Base-by-base conservation (phyloP, 768 basidiomycete species). In the Panus rudis region DNA sequence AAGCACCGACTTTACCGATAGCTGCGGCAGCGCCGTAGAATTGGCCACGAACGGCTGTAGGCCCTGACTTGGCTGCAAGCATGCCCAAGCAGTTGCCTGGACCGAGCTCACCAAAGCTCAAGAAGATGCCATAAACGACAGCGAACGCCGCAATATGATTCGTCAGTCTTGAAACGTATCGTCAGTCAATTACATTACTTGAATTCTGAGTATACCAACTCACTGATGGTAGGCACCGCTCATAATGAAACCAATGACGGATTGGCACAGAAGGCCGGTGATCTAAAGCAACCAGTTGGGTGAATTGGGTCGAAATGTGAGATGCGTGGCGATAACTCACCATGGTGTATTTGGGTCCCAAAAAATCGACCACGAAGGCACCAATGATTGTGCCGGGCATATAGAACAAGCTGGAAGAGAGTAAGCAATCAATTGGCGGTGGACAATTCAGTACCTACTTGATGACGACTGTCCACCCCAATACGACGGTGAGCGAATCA, bases 51-150 rank as follows among this genome's bases (percentile, higher is more conserved):
- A 87, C 69, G 17, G 84, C 89, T 1, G 92, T 94, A 0, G 92
- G 90, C 52, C 84, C 80, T 2, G 74, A 75, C 66, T 97, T 96
- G 45, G 81, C 72, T 6, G 92, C 92, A 50, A 94, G 72, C 13
- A 97, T 69, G 49, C 90, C 91, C 35, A 91, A 69, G 50, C 79
- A 83, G 63, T 93, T 91, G 28, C 92, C 92, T 5, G 92, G 89
- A 23, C 87, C 89, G 21, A 91, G 66, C 65, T 94, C 92, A 37
- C 92, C 93, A 43, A 92, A 83, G 55, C 78, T 81, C 54, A 93
- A 58, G 75, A 96, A 96, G 38, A 96, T 78, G 12, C 92, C 93
- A 53, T 96, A 94, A 6, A 96, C 67, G 25, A 93, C 82, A 23
- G 86, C 83, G 48, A 89, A 92, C 6, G 70, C 87, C n/a, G 63